Conservation (phyloP, 2,329 filamentous ascomycete genomes). For the Whalleya microplaca region DNA sequence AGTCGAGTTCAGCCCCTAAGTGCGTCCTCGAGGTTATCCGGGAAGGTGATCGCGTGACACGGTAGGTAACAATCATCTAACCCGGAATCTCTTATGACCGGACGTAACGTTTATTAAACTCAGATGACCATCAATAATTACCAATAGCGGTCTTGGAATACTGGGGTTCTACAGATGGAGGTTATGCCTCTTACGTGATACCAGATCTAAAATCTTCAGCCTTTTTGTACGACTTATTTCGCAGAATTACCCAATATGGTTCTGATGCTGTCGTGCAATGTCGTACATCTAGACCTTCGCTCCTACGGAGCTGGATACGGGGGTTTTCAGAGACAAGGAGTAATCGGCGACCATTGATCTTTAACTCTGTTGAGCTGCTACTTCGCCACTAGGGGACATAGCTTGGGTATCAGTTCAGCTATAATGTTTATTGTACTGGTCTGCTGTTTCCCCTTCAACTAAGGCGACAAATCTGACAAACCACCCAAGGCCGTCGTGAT, state of each 20-base stretch:
- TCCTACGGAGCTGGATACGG: not conserved
- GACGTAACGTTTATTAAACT: no score
- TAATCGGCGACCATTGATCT: slow-evolving; percentile 3
- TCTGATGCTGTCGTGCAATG: slow-evolving; percentile 4
- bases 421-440: not conserved
- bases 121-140: not conserved
- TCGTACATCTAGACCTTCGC: not conserved
- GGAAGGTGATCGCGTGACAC: no score
- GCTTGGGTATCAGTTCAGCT: not conserved
- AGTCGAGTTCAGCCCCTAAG: no score
- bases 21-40: no score
- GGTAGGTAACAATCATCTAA: no score
- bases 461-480: not conserved
- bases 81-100: no score
- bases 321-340: not conserved
- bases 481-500: not conserved
- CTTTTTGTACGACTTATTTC: not conserved
- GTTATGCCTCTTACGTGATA: not conserved
- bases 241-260: not conserved
- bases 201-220: not conserved
- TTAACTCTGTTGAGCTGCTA: not conserved
- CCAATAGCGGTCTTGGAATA: not conserved
- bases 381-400: not conserved
- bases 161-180: not conserved
- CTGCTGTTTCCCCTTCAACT: not conserved